phyloP scores from a whole-genome alignment of 192 early-diverging fungal genomes.

The Pilaira anomala region DNA sequence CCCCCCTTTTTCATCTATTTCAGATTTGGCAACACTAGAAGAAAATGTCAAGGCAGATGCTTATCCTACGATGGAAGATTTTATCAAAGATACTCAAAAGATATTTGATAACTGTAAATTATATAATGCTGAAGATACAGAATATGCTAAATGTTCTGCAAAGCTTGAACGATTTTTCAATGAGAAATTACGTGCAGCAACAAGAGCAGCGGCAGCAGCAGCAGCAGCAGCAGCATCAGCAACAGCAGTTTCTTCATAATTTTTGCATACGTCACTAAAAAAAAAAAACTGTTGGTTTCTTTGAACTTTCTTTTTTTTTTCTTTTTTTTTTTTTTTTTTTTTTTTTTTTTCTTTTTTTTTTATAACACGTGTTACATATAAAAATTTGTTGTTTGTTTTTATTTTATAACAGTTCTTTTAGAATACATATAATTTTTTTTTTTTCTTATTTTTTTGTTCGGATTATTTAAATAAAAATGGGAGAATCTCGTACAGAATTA shows the following conservation, averaged over 20 bases:
- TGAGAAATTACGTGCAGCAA: constrained; percentile 55
- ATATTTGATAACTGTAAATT: constrained; percentile 91
- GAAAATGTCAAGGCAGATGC: constrained; percentile 80
- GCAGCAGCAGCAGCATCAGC: too few relatives aligned
- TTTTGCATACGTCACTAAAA: too few relatives aligned
- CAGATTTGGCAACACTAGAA: constrained; percentile 80
- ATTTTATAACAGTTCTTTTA: too few relatives aligned
- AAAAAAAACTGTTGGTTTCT: too few relatives aligned
- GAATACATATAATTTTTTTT: too few relatives aligned
- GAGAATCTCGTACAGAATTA: constrained; percentile 82
- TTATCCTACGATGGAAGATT: constrained; percentile 79
- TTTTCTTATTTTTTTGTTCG: constrained; percentile 14
- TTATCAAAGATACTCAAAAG: constrained; percentile 77
- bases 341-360: too few relatives aligned
- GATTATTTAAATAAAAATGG: constrained; percentile 40
- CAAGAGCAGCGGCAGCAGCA: too few relatives aligned
- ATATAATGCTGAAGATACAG: constrained; percentile 89
- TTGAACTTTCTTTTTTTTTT: too few relatives aligned
- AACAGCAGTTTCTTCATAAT: neutral
- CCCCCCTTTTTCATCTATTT: constrained; percentile 7
- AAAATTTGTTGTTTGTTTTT: neutral
- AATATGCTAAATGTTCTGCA: constrained; percentile 77
- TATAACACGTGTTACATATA: too few relatives aligned
- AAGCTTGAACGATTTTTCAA: constrained; percentile 74
- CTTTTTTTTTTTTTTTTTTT: too few relatives aligned